Percentiles rank a stretch among this genome's conserved stretches.
These are phyloP conservation scores for Penicillium corylophilum DNA, from an alignment of 2,329 filamentous ascomycete species.

Conservation along the genomic window DNA sequence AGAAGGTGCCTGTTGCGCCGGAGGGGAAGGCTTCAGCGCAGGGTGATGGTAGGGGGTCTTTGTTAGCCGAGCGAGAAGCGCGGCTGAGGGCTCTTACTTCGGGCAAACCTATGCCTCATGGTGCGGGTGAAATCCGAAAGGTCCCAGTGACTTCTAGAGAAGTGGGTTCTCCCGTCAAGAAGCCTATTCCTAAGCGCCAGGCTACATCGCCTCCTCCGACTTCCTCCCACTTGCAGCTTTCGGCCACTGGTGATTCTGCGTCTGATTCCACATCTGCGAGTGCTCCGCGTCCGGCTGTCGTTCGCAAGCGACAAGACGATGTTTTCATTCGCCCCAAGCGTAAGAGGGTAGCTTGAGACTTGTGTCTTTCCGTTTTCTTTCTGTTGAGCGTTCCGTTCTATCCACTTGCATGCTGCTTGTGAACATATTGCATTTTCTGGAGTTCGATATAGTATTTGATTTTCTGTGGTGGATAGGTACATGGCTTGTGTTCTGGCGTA, in stretches of 20 bases:
- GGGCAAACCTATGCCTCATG: conserved; percentile 18
- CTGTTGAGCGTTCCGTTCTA: not conserved
- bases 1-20: conserved; percentile 16
- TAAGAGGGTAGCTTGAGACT: not conserved
- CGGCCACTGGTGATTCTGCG: not conserved
- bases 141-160: not conserved
- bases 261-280: not conserved
- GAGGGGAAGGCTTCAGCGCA: conserved; percentile 8
- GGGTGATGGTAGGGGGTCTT: conserved; percentile 1
- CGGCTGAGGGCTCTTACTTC: conserved; percentile 26
- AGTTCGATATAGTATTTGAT: not conserved
- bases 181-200: conserved; percentile 9
- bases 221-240: not conserved
- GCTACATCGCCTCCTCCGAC: conserved; percentile 11
- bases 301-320: conserved; percentile 34
- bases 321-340: conserved; percentile 34
- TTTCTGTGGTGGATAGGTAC: not conserved
- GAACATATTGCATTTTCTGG: conserved; percentile 3
- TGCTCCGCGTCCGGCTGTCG: conserved; percentile 19
- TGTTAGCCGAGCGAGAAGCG: conserved; percentile 16
- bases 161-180: conserved; percentile 2
- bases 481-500: not conserved
- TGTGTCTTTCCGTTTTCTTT: not conserved
- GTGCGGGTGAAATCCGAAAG: not conserved
- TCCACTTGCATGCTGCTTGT: not conserved